Evolutionary conservation across 805 yeast species (phyloP).

Genomic region (Komagataella mondaviorum): DNA sequence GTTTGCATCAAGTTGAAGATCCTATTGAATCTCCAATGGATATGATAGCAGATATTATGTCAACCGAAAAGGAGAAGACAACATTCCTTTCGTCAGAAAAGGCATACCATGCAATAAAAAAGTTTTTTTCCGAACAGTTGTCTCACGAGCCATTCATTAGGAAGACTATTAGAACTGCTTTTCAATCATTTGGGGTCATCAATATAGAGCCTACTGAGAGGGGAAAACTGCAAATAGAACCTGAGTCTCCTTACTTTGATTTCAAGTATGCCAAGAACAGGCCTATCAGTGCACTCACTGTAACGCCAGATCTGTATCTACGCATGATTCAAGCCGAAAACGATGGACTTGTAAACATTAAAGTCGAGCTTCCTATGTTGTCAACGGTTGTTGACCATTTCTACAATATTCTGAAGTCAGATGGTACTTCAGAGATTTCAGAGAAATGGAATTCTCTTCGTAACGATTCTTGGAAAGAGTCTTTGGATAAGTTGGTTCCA

Average conservation of each 20-base stretch:
- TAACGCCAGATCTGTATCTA: slow-evolving; percentile 68
- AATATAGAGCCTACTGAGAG: slow-evolving; percentile 75
- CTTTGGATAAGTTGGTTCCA: slow-evolving; percentile 54
- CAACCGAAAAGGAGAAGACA: slow-evolving; percentile 17
- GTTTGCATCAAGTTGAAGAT: slow-evolving; percentile 65
- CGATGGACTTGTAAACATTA: slow-evolving; percentile 55
- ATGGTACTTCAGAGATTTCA: slow-evolving; percentile 64
- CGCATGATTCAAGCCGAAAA: slow-evolving; percentile 89
- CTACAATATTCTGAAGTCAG: slow-evolving; percentile 50
- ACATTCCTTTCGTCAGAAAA: slow-evolving; percentile 42
- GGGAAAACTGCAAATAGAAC: slow-evolving; percentile 66
- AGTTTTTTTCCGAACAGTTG: slow-evolving; percentile 67
- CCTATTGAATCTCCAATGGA: slow-evolving; percentile 46
- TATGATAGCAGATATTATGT: slow-evolving; percentile 27
- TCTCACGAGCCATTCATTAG: slow-evolving; percentile 73
- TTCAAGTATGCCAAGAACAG: slow-evolving; percentile 84
- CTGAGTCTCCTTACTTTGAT: slow-evolving; percentile 71
- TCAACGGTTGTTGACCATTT: slow-evolving; percentile 32
- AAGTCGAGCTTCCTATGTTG: slow-evolving; percentile 36
- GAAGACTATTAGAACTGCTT: slow-evolving; percentile 50
- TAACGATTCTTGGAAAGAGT: slow-evolving; percentile 47
- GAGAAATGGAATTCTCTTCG: slow-evolving; percentile 75
- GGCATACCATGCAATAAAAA: slow-evolving; percentile 62
- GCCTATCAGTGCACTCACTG: slow-evolving; percentile 58
- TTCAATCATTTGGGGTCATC: slow-evolving; percentile 48